These are phyloP conservation scores for Fomes fomentarius DNA, from an alignment of 1,284 basidiomycete genomes.

Conservation along the genomic window DNA sequence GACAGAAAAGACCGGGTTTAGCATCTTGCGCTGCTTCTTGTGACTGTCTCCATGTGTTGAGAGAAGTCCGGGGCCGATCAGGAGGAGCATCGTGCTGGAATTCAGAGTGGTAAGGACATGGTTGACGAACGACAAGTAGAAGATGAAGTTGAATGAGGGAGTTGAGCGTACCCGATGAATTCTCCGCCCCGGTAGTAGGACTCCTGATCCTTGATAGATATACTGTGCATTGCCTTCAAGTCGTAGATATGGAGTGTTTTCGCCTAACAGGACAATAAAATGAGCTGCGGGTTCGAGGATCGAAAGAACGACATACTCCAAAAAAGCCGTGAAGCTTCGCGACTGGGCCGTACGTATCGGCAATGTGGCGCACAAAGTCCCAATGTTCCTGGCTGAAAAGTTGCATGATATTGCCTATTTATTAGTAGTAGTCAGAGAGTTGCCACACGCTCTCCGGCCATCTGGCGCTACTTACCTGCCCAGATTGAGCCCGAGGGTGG, in stretches of 20 bases:
- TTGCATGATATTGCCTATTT: constrained; percentile 20
- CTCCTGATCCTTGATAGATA: constrained; percentile 16
- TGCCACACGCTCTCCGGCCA: neutral
- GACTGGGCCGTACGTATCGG: constrained; percentile 18
- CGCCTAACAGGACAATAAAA: neutral
- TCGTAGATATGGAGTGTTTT: constrained; percentile 8
- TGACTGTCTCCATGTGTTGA: constrained; percentile 13
- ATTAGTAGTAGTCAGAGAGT: neutral
- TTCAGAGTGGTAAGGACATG: no score
- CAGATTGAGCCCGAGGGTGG: constrained; percentile 1
- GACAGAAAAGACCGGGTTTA: constrained; percentile 22
- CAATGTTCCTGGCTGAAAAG: constrained; percentile 20
- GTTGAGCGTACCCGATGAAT: no score
- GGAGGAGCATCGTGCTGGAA: constrained; percentile 2
- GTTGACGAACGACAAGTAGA: no score
- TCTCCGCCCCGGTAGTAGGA: neutral
- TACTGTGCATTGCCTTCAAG: constrained; percentile 6
- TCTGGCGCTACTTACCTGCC: neutral
- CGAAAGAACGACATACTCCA: constrained; percentile 13
- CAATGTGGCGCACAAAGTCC: constrained; percentile 17
- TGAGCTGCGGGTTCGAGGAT: no score
- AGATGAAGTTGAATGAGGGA: no score
- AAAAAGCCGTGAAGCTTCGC: constrained; percentile 19
- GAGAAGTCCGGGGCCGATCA: constrained; percentile 25
- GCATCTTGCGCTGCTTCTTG: constrained; percentile 19